Conservation (phyloP, 805 yeast species). For the Saccharomycopsis malanga region DNA sequence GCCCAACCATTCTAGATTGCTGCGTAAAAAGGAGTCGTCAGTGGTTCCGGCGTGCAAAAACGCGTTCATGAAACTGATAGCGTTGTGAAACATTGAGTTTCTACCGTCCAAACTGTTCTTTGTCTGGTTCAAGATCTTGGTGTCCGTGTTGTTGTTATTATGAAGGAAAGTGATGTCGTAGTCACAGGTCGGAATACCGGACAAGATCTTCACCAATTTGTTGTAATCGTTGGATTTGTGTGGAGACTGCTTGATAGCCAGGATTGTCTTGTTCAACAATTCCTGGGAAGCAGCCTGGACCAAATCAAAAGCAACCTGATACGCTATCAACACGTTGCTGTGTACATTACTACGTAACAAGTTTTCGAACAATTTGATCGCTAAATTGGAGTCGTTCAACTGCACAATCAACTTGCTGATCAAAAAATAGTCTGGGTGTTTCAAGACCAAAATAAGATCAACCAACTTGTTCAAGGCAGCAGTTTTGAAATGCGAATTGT, state of each 20-base stretch:
- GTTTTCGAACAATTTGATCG: constrained; percentile 59
- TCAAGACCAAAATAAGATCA: constrained; percentile 47
- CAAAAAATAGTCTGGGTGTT: constrained; percentile 72
- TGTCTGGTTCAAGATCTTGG: constrained; percentile 71
- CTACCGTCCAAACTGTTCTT: constrained; percentile 82
- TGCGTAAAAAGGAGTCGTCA: constrained; percentile 84
- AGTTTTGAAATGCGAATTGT: constrained; percentile 59
- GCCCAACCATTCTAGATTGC: constrained; percentile 91
- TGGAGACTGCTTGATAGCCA: constrained; percentile 19
- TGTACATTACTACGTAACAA: constrained; percentile 37
- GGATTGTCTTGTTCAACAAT: constrained; percentile 49
- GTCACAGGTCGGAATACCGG: constrained; percentile 94
- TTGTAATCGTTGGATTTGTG: constrained; percentile 26
- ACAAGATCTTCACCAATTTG: constrained; percentile 60
- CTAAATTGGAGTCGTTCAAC: constrained; percentile 68
- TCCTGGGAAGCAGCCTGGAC: constrained; percentile 90
- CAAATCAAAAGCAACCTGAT: constrained; percentile 92
- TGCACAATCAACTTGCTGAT: constrained; percentile 83
- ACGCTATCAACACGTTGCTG: constrained; percentile 53
- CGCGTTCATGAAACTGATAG: constrained; percentile 90
- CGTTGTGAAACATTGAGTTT: constrained; percentile 90
- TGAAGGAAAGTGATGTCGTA: constrained; percentile 80
- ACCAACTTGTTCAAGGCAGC: constrained; percentile 59
- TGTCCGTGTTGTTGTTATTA: constrained; percentile 82
- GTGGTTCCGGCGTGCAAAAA: constrained; percentile 96